Percentiles rank a stretch among this genome's conserved stretches.
phyloP scores from a whole-genome alignment of 768 basidiomycete genomes.

The Holtermanniella nyarrowii region DNA sequence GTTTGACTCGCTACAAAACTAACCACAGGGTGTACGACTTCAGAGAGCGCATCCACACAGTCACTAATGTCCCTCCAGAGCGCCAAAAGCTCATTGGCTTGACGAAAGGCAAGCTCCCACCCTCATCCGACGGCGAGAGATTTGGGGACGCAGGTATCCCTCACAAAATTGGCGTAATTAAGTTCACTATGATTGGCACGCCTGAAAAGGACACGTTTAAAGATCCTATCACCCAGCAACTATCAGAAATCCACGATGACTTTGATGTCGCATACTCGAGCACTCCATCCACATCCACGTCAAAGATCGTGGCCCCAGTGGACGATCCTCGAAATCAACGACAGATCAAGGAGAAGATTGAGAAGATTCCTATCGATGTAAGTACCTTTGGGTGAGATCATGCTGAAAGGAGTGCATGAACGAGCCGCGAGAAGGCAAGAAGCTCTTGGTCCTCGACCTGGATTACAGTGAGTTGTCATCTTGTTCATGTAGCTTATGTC shows the following conservation, averaged over 20 bases:
- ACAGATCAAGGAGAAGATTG: conserved; percentile 63
- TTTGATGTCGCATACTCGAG: conserved; percentile 65
- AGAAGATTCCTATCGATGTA: conserved; percentile 44
- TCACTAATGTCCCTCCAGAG: conserved; percentile 72
- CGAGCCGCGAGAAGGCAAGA: conserved; percentile 65
- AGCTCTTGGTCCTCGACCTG: conserved; percentile 72
- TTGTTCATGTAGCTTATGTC: background rate
- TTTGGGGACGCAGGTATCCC: conserved; percentile 18
- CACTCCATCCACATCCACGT: conserved; percentile 48
- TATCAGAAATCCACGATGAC: conserved; percentile 55
- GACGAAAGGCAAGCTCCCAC: conserved; percentile 69
- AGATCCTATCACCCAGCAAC: conserved; percentile 46
- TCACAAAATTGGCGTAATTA: conserved; percentile 47
- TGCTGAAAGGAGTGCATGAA: conserved; percentile 55
- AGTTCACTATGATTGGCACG: conserved; percentile 76
- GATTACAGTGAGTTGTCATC: conserved; percentile 59
- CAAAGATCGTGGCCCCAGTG: conserved; percentile 50
- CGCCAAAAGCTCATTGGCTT: conserved; percentile 80
- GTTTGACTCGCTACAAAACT: background rate
- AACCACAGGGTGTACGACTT: conserved; percentile 63
- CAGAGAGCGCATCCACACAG: conserved; percentile 53
- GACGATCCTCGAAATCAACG: conserved; percentile 72
- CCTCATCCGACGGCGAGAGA: conserved; percentile 60
- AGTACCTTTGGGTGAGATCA: background rate
- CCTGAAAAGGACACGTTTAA: conserved; percentile 77